A percentile compares a stretch with the other conserved stretches of the same genome.
These are phyloP conservation scores for Anthracocystis panici-leucophaei DNA, from an alignment of 1,284 basidiomycete species.

Conservation along the genomic window DNA sequence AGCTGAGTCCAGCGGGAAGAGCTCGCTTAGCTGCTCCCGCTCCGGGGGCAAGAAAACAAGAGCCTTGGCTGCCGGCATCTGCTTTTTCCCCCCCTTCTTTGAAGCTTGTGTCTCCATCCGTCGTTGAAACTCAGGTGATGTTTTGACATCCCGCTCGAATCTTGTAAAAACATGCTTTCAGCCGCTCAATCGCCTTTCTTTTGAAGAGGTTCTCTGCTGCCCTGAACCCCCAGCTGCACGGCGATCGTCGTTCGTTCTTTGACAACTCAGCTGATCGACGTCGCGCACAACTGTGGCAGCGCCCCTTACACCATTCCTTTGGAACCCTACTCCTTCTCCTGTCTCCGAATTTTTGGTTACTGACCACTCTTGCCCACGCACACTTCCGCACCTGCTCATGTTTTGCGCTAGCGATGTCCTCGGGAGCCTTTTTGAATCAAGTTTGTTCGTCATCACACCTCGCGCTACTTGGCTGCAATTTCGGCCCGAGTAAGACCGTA, in stretches of 20 bases:
- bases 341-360: not conserved
- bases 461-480: not conserved
- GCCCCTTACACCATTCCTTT: not conserved
- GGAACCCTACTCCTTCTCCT: not conserved
- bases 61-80: slow-evolving; percentile 30
- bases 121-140: slow-evolving; percentile 46
- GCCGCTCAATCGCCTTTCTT: not conserved
- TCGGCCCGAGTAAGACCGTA: slow-evolving; percentile 20
- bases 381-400: not conserved
- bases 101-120: slow-evolving; percentile 23
- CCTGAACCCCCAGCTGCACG: slow-evolving; percentile 12
- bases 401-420: not conserved
- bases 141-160: slow-evolving; percentile 27
- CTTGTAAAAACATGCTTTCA: not conserved
- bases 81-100: slow-evolving; percentile 4
- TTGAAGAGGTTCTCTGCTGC: not conserved
- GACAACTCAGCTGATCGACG: slow-evolving; percentile 47
- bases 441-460: not conserved
- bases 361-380: not conserved
- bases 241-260: slow-evolving; percentile 19
- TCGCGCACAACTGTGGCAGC: not conserved
- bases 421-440: not conserved
- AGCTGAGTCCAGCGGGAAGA: not conserved
- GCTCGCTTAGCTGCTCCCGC: slow-evolving; percentile 16
- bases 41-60: not conserved